Evolutionary conservation across 2,329 filamentous ascomycete species (phyloP), one percentile per base, ranked within the genome.

Genomic region (Pseudogymnoascus sp.): DNA sequence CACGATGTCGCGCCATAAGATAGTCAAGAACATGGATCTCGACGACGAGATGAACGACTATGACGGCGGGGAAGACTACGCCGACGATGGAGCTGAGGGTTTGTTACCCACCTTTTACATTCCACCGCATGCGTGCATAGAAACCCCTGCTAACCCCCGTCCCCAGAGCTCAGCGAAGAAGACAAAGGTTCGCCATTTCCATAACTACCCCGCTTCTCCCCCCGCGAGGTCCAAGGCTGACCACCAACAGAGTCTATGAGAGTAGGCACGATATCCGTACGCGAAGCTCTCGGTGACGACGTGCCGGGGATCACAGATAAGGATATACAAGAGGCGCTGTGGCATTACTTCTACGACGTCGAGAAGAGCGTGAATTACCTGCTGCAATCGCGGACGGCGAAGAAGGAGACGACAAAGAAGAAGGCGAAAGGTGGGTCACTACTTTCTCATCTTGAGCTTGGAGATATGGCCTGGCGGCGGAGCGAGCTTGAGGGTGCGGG

Each of bases 321-420:
- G 39, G 89, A 96, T 73, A 93, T 97, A 67, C 86, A 96, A 74
- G 93, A 98, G 66, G 85, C 93, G 0, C 77, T 99, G 14, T 98
- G 92, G 92, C 86, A 99, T 76, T 97, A 97, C 76, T 98, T 93
- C 75, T 98, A 93, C 74, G 93, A 99, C 71, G 81, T 96, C 31
- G 89, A 87, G 64, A 96, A 96, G 76, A 86, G 91, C 0, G 88
- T 96, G 39, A 81, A 84, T 64, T 97, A 96, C 73, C 77, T 99
- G 65, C 84, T 86, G 67, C 89, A 87, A 81, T 87, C 69, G 61
- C 63, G 70, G 60, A 67, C 67, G 8, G 68, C 68, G 28, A 73
- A 71, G 63, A 64, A 64, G 28, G 68, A 70, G 41, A 69, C 75
- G 65, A 69, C 68, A 51, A 77, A 78, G 63, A 71, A 78, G 65